These are phyloP conservation scores for Tillandsia leiboldiana DNA, from an alignment of 176 grass and related monocot genomes.

Conservation along the genomic window DNA sequence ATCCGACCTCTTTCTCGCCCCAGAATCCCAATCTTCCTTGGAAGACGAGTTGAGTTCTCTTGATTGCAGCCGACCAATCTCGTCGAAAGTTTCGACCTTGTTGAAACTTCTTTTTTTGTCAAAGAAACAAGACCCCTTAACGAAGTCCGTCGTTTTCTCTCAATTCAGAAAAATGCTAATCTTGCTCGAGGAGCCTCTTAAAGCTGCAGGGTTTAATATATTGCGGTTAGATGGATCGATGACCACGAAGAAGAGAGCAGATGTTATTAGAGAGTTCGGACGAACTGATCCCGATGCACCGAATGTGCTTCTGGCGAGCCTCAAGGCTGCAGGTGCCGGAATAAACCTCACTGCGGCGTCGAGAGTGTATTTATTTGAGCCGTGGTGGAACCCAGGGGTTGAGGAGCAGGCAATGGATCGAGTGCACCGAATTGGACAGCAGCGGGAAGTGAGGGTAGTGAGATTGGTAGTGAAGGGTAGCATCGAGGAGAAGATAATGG, in stretches of 20 bases:
- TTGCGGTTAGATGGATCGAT: conserved; percentile 69
- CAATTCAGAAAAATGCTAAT: conserved; percentile 89
- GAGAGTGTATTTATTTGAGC: conserved; percentile 78
- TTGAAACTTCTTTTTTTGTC: conserved; percentile 49
- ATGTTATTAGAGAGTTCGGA: conserved; percentile 53
- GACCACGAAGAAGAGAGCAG: conserved; percentile 47
- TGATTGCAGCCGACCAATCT: conserved; percentile 31
- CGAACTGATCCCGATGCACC: conserved; percentile 33
- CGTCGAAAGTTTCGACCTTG: conserved; percentile 74
- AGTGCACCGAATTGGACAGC: conserved; percentile 87
- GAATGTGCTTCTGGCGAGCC: conserved; percentile 63
- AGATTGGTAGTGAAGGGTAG: conserved; percentile 60
- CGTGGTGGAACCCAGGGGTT: conserved; percentile 89
- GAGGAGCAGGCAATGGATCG: conserved; percentile 97
- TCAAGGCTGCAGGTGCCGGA: conserved; percentile 64
- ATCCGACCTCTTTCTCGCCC: conserved; percentile 72
- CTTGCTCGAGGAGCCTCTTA: conserved; percentile 66
- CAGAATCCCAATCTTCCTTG: conserved; percentile 33
- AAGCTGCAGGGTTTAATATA: conserved; percentile 49
- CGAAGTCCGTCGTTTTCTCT: conserved; percentile 82
- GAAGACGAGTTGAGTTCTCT: conserved; percentile 33
- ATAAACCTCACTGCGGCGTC: conserved; percentile 81
- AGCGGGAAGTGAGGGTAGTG: conserved; percentile 57
- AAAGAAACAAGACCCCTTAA: conserved; percentile 35
- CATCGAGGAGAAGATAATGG: conserved; percentile 81